phyloP scores from a whole-genome alignment of 2,329 filamentous ascomycete species.

The Endoconidiophora polonica region DNA sequence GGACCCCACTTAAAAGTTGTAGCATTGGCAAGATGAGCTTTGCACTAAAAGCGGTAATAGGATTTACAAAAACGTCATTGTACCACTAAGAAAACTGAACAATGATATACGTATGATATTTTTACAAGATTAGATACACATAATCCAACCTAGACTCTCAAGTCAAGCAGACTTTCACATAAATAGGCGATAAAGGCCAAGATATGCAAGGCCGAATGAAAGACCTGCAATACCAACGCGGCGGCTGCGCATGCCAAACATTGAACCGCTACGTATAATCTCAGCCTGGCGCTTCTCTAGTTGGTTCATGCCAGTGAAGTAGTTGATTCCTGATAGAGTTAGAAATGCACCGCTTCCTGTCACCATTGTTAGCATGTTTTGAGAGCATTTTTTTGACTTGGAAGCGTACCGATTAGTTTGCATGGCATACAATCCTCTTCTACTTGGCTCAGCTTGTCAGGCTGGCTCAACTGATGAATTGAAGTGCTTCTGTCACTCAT shows the following conservation, averaged over 20 bases:
- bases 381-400: background rate
- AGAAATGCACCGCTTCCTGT: conserved; percentile 59
- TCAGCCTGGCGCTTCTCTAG: conserved; percentile 47
- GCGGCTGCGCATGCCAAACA: conserved; percentile 57
- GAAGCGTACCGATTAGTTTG: conserved; percentile 47
- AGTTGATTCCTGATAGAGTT: conserved; percentile 61
- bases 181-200: conserved; percentile 46
- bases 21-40: no score
- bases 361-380: conserved; percentile 2
- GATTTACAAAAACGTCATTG: no score
- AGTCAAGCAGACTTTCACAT: background rate
- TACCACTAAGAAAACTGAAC: no score
- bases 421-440: conserved; percentile 55
- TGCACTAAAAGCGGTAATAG: no score
- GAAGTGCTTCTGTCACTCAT: conserved; percentile 23
- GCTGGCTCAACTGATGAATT: conserved; percentile 37
- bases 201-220: conserved; percentile 48
- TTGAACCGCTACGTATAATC: conserved; percentile 52
- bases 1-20: no score
- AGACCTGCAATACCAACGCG: conserved; percentile 50
- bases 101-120: no score
- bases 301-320: conserved; percentile 56
- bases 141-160: no score
- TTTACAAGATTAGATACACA: no score
- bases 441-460: conserved; percentile 43